Conservation (phyloP, 2,329 filamentous ascomycete species). For the Periconia sp. region DNA sequence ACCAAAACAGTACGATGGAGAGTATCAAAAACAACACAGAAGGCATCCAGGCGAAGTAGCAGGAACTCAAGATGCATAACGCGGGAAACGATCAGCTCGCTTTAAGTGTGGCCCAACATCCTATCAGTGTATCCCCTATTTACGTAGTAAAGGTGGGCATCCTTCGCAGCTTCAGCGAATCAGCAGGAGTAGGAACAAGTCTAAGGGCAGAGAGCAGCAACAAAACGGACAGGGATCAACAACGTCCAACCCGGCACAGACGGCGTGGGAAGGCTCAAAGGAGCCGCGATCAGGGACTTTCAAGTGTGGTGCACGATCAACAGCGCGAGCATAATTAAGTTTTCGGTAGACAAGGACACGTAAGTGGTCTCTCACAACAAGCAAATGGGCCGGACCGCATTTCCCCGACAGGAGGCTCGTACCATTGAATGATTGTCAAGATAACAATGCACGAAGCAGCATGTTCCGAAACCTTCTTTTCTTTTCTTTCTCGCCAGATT, state of each 20-base stretch:
- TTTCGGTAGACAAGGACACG: slow-evolving; percentile 12
- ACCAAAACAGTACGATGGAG: too few relatives aligned
- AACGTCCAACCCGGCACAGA: slow-evolving; percentile 10
- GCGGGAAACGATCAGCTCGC: too few relatives aligned
- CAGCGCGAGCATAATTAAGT: slow-evolving; percentile 15
- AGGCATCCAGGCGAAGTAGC: too few relatives aligned
- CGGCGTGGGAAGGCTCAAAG: slow-evolving; percentile 9
- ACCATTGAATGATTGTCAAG: too few relatives aligned
- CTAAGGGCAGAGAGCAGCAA: slow-evolving; percentile 3
- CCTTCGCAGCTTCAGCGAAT: slow-evolving; percentile 6
- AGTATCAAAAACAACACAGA: too few relatives aligned
- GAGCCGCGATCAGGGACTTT: slow-evolving; percentile 10
- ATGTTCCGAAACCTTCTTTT: too few relatives aligned
- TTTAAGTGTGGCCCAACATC: too few relatives aligned
- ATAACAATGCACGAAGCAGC: too few relatives aligned
- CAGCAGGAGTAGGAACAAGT: slow-evolving; percentile 3
- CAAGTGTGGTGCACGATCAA: slow-evolving; percentile 10
- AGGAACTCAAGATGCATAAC: too few relatives aligned
- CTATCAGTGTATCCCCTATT: slow-evolving; percentile 4
- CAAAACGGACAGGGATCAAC: slow-evolving; percentile 4
- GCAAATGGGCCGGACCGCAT: too few relatives aligned
- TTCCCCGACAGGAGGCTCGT: too few relatives aligned
- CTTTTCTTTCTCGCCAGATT: too few relatives aligned
- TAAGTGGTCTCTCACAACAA: slow-evolving; percentile 2
- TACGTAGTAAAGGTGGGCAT: slow-evolving; percentile 7